Evolutionary conservation across 2,329 filamentous ascomycete genomes (phyloP), one percentile per base, ranked within the genome.

Genomic region (Colletotrichum scovillei): DNA sequence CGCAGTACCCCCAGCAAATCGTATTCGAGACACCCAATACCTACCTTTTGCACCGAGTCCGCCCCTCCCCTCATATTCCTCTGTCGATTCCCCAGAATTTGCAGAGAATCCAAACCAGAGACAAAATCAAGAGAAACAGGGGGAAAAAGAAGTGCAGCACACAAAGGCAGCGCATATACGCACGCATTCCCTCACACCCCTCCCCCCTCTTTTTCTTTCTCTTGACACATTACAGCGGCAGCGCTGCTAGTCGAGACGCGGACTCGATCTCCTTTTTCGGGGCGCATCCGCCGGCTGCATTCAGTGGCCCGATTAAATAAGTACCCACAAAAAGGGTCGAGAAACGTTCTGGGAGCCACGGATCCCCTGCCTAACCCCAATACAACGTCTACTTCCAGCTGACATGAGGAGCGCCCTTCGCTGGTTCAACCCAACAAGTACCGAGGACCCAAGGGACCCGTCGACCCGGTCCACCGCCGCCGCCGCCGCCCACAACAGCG

Each of bases 371-470:
- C 71, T 66, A 71, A 65, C 58, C 67, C 71, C 71, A 73, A 73
- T 65, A 73, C 62, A 73, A 73, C 71, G 71, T 67, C 68, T 67
- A 63, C 38, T 72, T 72, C 69, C 69, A 73, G 67, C 74, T 74
- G 74, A 69, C 65, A 76, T 76, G 75, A 76, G 65, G 75, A 75
- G 71, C 71, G 74, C 75, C 66, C 38, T 76, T 72, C 71, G 74
- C 67, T 75, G 74, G 75, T 75, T 73, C 65, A 68, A 65, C 71
- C 67, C 74, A 72, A 65, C 75, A 73, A 76, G 75, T 76, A 75
- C 75, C 75, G 75, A 76, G 74, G 75, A 75, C 72, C 69, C 68
- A 68, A 75, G 67, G 62, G 68, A 73, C 74, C 75, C 75, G 72
- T 75, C 72, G 58, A 74, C 64, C 67, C 75, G 75, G 75, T 76